Evolutionary conservation across 768 basidiomycete genomes (phyloP).

Genomic region (Leccinum incarnatum): DNA sequence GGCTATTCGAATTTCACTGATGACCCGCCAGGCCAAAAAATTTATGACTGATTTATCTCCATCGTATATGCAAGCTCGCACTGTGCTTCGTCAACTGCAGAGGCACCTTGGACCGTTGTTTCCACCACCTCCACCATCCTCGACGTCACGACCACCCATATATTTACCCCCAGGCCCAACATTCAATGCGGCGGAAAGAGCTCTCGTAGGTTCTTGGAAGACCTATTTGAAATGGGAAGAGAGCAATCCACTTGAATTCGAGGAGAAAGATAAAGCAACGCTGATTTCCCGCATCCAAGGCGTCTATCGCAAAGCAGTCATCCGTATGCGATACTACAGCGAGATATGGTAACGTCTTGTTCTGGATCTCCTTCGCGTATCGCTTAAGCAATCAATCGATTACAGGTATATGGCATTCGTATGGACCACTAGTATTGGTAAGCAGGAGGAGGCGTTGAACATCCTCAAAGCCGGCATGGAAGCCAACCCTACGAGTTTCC

Average conservation of each 20-base stretch:
- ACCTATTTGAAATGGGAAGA: constrained; percentile 95
- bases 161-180: constrained; percentile 70
- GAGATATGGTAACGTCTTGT: constrained; percentile 76
- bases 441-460: constrained; percentile 76
- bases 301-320: constrained; percentile 86
- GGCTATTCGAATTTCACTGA: constrained; percentile 10
- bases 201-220: constrained; percentile 84
- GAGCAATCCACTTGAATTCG: constrained; percentile 88
- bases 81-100: constrained; percentile 78
- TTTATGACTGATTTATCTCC: constrained; percentile 92
- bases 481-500: constrained; percentile 84
- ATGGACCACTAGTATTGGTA: constrained; percentile 74
- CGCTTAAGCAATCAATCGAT: constrained; percentile 12
- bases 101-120: constrained; percentile 65
- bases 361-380: neutral
- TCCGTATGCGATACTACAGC: constrained; percentile 90
- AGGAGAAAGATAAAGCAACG: constrained; percentile 70
- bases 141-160: constrained; percentile 33
- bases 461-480: constrained; percentile 82
- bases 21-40: constrained; percentile 72
- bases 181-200: constrained; percentile 69
- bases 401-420: constrained; percentile 86
- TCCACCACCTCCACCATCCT: constrained; percentile 45
- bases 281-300: constrained; percentile 71
- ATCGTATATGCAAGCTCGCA: constrained; percentile 92